Base-by-base conservation (phyloP, 2,329 filamentous ascomycete species). In the Ceratocystis harringtonii region DNA sequence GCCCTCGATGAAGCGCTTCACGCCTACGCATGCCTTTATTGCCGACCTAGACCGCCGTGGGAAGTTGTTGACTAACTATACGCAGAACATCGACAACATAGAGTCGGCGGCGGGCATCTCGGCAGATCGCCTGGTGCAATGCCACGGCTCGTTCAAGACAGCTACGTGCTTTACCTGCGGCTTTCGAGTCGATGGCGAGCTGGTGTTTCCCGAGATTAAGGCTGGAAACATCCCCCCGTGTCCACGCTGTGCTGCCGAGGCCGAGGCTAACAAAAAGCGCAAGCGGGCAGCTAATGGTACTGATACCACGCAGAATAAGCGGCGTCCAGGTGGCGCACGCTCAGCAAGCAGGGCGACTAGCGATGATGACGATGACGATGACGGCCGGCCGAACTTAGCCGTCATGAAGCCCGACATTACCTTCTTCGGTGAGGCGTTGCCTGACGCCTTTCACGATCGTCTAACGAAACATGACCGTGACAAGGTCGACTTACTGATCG, bases 331-430 rank as follows among this genome's bases (percentile, higher is more conserved):
- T n/a, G 30, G 57, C n/a, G 17, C 43, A 48, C 44, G 50, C 10
- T n/a, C 55, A 36, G n/a, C 75, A 76, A 25, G 48, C 48, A 44
- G 73, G 76, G 41, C 72, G 76, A 25, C 74, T 67, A 72, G 71
- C 64, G 73, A 70, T 65, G 68, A 67, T 62, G 67, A 41, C 52
- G 68, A 61, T 50, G 74, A 72, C 66, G 75, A 73, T 69, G 75
- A 76, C 68, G 75, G 83, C 88, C 48, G 84, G 17, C 55, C 85
- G 1, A 79, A 81, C 61, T 82, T 85, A 1, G 90, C 89, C 66
- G 85, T 95, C 73, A 95, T 95, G 90, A 96, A 89, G 80, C 94
- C 94, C 7, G 92, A 97, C 76, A 97, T 99, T 72, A 97, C 90
- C 60, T 97, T 99, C 78, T 97, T 97, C 72, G 92, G 92, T 70